These are phyloP conservation scores for Xylaria sp. DNA, from an alignment of 2,329 filamentous ascomycete genomes.

Conservation along the genomic window DNA sequence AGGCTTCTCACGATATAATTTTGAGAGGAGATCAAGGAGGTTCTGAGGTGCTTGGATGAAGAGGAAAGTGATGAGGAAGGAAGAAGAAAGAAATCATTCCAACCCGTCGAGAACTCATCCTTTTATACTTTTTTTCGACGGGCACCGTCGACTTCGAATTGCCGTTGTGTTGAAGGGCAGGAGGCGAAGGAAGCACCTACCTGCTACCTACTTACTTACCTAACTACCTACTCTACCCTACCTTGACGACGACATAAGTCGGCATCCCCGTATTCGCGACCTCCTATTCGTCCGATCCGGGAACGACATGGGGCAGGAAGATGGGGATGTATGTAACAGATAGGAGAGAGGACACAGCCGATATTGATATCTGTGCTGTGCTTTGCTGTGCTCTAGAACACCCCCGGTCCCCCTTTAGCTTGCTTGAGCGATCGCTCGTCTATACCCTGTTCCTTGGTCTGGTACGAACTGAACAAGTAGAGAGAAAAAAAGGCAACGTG, in stretches of 20 bases:
- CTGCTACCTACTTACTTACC: neutral
- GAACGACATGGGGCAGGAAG: constrained; percentile 23
- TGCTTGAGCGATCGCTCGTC: constrained; percentile 22
- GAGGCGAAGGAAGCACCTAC: neutral
- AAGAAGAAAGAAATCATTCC: constrained; percentile 61
- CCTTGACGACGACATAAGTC: constrained; percentile 9
- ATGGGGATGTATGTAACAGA: constrained; percentile 32
- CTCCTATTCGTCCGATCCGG: constrained; percentile 41
- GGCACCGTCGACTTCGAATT: constrained; percentile 20
- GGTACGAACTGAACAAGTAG: constrained; percentile 25
- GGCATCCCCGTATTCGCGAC: constrained; percentile 14
- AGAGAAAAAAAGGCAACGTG: constrained; percentile 15
- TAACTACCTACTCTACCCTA: neutral
- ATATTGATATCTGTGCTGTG: constrained; percentile 8
- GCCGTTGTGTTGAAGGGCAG: constrained; percentile 14
- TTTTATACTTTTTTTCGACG: constrained; percentile 72
- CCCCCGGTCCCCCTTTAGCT: constrained; percentile 4
- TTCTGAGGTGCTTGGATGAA: constrained; percentile 47
- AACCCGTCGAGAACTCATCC: constrained; percentile 61
- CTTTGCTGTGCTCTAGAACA: constrained; percentile 9
- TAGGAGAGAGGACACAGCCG: constrained; percentile 16
- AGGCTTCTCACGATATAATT: constrained; percentile 37
- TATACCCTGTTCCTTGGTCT: constrained; percentile 24
- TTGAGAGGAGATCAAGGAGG: constrained; percentile 42
- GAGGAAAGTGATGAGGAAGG: constrained; percentile 59